These are phyloP conservation scores for Gonium pectorale DNA, from an alignment of 139 green algal species.

Conservation along the genomic window DNA sequence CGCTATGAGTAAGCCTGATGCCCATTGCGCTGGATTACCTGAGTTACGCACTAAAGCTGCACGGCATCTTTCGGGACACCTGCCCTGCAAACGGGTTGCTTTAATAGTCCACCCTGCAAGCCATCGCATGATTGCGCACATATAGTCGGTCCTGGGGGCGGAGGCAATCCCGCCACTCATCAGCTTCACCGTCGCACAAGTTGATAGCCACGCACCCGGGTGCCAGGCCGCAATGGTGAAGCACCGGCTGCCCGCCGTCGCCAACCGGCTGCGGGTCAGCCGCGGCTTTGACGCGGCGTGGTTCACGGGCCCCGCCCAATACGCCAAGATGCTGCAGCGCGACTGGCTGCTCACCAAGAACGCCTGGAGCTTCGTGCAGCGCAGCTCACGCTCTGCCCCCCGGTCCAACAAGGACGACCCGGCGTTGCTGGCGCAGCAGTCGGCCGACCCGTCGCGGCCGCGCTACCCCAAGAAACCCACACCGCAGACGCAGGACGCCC, in stretches of 20 bases:
- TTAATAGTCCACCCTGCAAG: too few relatives aligned
- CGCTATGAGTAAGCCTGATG: too few relatives aligned
- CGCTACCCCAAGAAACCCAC: conserved; percentile 37
- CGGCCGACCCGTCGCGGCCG: conserved; percentile 13
- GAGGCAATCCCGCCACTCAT: too few relatives aligned
- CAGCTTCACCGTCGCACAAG: too few relatives aligned
- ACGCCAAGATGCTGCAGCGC: conserved; percentile 56
- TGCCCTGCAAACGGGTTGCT: too few relatives aligned
- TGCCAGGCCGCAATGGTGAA: neutral
- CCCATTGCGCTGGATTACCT: too few relatives aligned
- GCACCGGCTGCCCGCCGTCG: conserved; percentile 16
- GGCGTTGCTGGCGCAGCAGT: neutral
- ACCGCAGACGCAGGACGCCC: conserved; percentile 18
- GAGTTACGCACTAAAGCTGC: too few relatives aligned
- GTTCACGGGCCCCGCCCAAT: conserved; percentile 39
- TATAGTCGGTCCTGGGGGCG: too few relatives aligned
- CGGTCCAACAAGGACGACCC: conserved; percentile 35
- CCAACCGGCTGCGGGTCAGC: conserved; percentile 29
- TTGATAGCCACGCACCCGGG: too few relatives aligned
- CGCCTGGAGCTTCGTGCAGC: conserved; percentile 50
- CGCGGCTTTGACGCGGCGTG: conserved; percentile 51
- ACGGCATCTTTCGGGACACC: too few relatives aligned
- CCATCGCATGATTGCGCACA: too few relatives aligned
- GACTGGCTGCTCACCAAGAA: conserved; percentile 53
- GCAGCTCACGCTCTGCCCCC: conserved; percentile 36